Evolutionary conservation across 768 basidiomycete species (phyloP).

Genomic region (Mrakia gelida): DNA sequence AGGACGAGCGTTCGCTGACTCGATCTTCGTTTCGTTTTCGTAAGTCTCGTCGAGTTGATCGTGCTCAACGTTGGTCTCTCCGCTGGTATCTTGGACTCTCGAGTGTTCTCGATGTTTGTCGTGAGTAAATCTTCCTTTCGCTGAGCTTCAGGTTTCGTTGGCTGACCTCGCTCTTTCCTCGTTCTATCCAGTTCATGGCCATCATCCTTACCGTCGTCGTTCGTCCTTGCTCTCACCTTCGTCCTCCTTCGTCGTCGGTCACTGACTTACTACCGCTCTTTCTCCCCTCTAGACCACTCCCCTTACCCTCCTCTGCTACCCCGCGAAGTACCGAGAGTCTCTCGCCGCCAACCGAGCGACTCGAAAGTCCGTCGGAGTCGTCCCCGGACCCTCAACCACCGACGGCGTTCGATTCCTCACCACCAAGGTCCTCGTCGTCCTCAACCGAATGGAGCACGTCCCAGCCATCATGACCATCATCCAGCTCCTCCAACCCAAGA

Average conservation of each 20-base stretch:
- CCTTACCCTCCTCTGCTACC: conserved; percentile 72
- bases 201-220: conserved; percentile 25
- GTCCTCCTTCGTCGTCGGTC: too few relatives aligned
- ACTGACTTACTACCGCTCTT: neutral
- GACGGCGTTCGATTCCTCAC: conserved; percentile 12
- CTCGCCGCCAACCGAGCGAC: neutral
- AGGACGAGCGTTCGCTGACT: neutral
- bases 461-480: conserved; percentile 85
- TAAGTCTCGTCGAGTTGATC: conserved; percentile 73
- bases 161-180: too few relatives aligned
- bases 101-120: conserved; percentile 86
- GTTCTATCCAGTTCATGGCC: conserved; percentile 45
- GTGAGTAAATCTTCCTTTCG: too few relatives aligned
- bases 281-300: conserved; percentile 59
- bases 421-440: conserved; percentile 21
- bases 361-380: neutral
- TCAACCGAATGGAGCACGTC: conserved; percentile 44
- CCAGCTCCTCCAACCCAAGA: conserved; percentile 62
- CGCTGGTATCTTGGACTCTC: conserved; percentile 64
- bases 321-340: conserved; percentile 42
- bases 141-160: too few relatives aligned
- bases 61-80: conserved; percentile 77
- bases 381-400: neutral
- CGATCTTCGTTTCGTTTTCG: too few relatives aligned
- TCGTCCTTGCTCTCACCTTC: neutral